A percentile compares a stretch with the other conserved stretches of the same genome.
Conservation (phyloP, 176 grass and related monocot species). For the Pontederia crassipes region DNA sequence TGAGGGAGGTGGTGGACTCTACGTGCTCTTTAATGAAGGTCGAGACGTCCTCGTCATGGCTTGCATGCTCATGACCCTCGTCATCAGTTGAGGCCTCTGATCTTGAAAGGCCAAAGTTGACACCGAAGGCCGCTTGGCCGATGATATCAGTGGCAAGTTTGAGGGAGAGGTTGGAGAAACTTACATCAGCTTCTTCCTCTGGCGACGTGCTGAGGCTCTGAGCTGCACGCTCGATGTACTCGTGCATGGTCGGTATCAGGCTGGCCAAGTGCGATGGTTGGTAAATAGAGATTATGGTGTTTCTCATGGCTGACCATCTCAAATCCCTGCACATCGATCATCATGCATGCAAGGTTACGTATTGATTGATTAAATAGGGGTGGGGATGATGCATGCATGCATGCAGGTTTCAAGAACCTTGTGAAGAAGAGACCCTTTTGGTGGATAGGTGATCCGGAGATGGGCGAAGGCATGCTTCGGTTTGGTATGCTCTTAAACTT, state of each 20-base stretch:
- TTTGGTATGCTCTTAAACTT: conserved; percentile 92
- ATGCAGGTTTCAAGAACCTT: conserved; percentile 17
- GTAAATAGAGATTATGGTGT: conserved; percentile 72
- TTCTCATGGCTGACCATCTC: conserved; percentile 77
- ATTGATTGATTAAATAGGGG: not conserved
- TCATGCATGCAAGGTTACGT: not conserved
- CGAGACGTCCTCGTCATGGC: conserved; percentile 24
- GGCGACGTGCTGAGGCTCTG: conserved; percentile 27
- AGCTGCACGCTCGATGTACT: conserved; percentile 35
- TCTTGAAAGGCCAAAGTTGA: conserved; percentile 63
- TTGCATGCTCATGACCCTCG: not conserved
- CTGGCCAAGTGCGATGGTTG: conserved; percentile 60
- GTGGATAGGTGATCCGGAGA: conserved; percentile 45
- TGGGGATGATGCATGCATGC: not conserved
- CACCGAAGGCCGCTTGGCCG: conserved; percentile 74
- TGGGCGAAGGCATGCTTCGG: conserved; percentile 60
- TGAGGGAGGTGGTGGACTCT: conserved; percentile 55
- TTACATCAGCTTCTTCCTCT: conserved; percentile 43
- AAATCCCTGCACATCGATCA: conserved; percentile 33
- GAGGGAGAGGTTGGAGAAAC: conserved; percentile 58
- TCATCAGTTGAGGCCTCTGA: not conserved
- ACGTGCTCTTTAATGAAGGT: conserved; percentile 64
- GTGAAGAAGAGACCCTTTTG: conserved; percentile 83
- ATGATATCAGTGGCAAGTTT: conserved; percentile 76
- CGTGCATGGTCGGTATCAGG: conserved; percentile 72